Evolutionary conservation across 2,329 filamentous ascomycete species (phyloP).

Genomic region (Fusarium sp.): DNA sequence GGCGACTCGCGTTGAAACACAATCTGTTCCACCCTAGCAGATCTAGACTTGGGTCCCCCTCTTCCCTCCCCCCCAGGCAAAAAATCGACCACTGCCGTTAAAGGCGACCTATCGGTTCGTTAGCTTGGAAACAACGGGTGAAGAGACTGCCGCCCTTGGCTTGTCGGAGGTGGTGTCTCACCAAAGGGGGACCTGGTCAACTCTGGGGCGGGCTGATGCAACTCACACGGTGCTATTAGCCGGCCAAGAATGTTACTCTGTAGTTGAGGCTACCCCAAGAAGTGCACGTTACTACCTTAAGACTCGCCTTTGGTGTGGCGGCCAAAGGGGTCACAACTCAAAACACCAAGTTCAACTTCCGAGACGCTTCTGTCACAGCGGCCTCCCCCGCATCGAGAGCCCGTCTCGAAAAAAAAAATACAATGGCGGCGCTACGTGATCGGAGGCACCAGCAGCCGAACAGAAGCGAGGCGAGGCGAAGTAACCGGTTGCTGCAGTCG

Average conservation of each 20-base stretch:
- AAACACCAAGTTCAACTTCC: slow-evolving; percentile 46
- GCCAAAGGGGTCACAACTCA: slow-evolving; percentile 20
- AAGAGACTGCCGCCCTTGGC: slow-evolving; percentile 33
- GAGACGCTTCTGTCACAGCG: slow-evolving; percentile 53
- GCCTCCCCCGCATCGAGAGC: slow-evolving; percentile 30
- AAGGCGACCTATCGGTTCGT: neutral
- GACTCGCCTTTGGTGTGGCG: slow-evolving; percentile 8
- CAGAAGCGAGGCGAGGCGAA: neutral
- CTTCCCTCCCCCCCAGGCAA: neutral
- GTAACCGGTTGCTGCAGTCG: slow-evolving; percentile 28
- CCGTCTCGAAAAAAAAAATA: slow-evolving; percentile 22
- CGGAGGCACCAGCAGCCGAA: slow-evolving; percentile 37
- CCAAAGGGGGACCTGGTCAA: slow-evolving; percentile 6
- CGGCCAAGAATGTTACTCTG: slow-evolving; percentile 19
- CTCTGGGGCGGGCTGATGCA: neutral
- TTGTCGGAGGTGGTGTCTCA: slow-evolving; percentile 35
- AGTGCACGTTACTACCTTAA: neutral
- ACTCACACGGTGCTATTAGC: slow-evolving; percentile 15
- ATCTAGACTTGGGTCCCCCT: neutral
- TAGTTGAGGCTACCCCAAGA: slow-evolving; percentile 22
- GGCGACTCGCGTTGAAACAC: slow-evolving; percentile 4
- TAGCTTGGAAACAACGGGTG: slow-evolving; percentile 16
- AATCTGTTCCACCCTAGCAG: slow-evolving; percentile 18
- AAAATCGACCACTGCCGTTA: neutral
- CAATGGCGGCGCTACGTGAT: slow-evolving; percentile 23